These are phyloP conservation scores for Schoenoplectus triqueter DNA, from an alignment of 202 grass and related monocot species.

Conservation along the genomic window DNA sequence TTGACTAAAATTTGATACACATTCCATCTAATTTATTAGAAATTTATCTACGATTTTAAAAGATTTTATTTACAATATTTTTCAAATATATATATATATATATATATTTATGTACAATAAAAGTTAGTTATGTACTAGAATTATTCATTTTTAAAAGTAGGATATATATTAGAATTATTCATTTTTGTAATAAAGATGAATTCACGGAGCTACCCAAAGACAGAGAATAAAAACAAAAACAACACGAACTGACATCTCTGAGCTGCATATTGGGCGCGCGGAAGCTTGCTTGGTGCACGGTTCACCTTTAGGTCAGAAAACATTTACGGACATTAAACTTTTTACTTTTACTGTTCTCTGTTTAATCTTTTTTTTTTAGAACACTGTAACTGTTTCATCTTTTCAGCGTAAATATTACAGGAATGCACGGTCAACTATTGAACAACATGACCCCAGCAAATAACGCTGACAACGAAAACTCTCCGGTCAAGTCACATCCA, in stretches of 20 bases:
- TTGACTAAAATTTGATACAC: no score
- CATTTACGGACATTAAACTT: constrained; percentile 19
- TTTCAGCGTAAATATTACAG: constrained; percentile 17
- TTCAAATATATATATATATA: no score
- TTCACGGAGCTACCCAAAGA: neutral
- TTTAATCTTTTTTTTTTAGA: neutral
- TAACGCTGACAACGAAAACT: constrained; percentile 1
- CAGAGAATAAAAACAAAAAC: neutral
- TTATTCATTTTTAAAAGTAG: no score
- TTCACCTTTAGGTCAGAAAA: constrained; percentile 17
- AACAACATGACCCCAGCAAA: constrained; percentile 20
- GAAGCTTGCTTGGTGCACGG: neutral
- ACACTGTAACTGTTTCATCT: no score
- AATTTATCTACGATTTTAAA: no score
- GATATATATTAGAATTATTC: neutral
- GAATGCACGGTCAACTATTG: constrained; percentile 21
- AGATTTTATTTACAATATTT: no score
- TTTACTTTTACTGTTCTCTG: neutral
- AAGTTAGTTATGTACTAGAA: no score
- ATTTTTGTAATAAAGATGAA: neutral
- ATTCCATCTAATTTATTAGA: no score
- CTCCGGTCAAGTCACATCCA: constrained; percentile 47
- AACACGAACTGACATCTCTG: neutral
- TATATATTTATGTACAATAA: no score
- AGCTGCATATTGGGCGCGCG: neutral